phyloP scores from a whole-genome alignment of 1,139 yeast genomes.

The Kodamaea fungicola region DNA sequence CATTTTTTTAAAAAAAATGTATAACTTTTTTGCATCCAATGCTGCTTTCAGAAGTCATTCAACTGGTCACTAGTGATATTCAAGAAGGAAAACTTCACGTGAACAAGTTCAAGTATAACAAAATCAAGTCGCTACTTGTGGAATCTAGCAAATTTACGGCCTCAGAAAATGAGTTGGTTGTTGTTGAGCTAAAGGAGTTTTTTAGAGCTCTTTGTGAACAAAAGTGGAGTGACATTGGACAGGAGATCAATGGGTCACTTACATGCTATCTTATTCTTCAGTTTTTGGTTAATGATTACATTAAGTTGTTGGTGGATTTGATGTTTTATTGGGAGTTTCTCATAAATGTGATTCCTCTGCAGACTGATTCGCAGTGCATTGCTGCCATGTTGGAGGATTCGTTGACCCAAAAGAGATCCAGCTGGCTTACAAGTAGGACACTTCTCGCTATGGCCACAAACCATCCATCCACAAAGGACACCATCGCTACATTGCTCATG shows the following conservation, averaged over 20 bases:
- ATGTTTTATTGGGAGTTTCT: constrained; percentile 1
- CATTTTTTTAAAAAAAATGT: neutral
- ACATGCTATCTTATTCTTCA: constrained; percentile 2
- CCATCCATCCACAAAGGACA: neutral
- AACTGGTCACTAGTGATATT: neutral
- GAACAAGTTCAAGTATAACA: constrained; percentile 2
- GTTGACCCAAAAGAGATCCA: neutral
- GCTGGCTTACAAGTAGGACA: constrained; percentile 3
- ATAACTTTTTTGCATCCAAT: neutral
- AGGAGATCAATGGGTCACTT: neutral
- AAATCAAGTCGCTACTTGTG: constrained; percentile 1
- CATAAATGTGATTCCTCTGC: neutral
- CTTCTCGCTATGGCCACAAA: constrained; percentile 1
- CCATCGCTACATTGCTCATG: neutral
- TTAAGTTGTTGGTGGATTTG: constrained; percentile 1
- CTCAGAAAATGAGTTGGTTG: neutral
- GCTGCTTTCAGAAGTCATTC: neutral
- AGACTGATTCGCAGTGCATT: constrained; percentile 3
- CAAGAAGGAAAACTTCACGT: neutral
- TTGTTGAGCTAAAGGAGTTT: neutral
- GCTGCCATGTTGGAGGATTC: constrained; percentile 1
- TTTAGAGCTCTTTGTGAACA: neutral
- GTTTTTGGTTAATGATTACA: neutral
- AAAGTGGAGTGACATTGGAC: neutral
- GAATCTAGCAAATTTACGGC: neutral